Base-by-base conservation (phyloP, 129 eudicot genomes). In the Pulicaria dysenterica region DNA sequence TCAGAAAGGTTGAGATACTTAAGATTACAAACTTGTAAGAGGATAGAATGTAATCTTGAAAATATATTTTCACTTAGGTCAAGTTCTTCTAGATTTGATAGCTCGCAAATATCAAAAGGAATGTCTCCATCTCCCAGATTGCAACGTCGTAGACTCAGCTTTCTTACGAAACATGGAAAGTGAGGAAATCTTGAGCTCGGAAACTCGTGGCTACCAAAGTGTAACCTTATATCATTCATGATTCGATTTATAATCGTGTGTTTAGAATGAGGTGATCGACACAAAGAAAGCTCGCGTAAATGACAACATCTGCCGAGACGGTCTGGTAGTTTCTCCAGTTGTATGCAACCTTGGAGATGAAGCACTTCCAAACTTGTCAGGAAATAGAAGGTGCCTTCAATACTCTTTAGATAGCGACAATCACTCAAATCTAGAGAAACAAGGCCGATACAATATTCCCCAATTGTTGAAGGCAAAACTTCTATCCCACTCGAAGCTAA, bases 41-140 rank as follows among this genome's bases (percentile, higher is more conserved):
- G 51, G 64, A 13, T 36, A 7, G 13, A 44, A 12, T 13, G 31
- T 70, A 70, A 41, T 12, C 64, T 41, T 41, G 75, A 54, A 70
- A 70, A 70, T 5, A 10, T 6, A 37, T 70, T 70, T 1, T 1
- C 5, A 7, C 42, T 15, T 40, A 70, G 75, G 42, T 54, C 31
- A 11, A 70, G 53, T 11, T 4, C 13, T 56, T 54, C 14, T 41
- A 55, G 24, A 19, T 70, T 40, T 7, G 37, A 55, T 55, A 70
- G 3, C 42, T 55, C 64, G 13, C 55, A 8, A 49, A 69, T 38
- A 53, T 53, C 40, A 4, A 0, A 38, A 4, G 64, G 63, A 5
- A 69, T 7, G 24, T 69, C 64, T 53, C 16, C 74, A 69, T 69
- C 51, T 69, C 16, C 19, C 74, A 69, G 40, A 9, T 54, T 3